Evolutionary conservation across 257 asterid species (phyloP), one percentile per base, ranked within the genome.

Genomic region (Parsonsia alboflavescens): DNA sequence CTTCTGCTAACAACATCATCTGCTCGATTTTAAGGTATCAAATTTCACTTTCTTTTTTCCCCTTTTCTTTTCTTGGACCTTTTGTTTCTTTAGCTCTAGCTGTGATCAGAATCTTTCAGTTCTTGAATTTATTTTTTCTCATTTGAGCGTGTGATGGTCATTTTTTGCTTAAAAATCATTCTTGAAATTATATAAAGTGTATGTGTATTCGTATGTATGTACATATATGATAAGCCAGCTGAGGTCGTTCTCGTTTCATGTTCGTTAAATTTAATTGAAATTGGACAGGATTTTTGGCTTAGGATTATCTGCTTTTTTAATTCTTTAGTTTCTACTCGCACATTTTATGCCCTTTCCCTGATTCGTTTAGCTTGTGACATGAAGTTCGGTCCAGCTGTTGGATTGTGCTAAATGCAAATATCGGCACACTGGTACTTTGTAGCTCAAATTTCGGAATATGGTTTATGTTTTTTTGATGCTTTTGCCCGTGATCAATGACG

Each of bases 11-110:
- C 45, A 15, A 7, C n/a, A 30, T 59, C 6, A 5, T 13, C 52
- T 52, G 39, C 39, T 71, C 75, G 12, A 54, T 21, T 71, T 26
- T 71, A 41, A 71, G 75, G 75, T 71, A 53, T 54, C 19, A 50
- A 30, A 36, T 13, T 50, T 52, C 12, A 19, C 28, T 19, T 17
- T 7, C 7, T 17, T 30, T 33, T 17, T 36, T 19, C 9, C 9
- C 6, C 42, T 7, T 15, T 33, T 33, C 24, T 16, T 12, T 30
- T 15, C 17, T 54, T n/a, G 11, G n/a, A 28, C 61, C 30, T 2
- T 54, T 30, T 15, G 8, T 24, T 61, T 16, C 36, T 53, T 61
- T 26, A 61, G 42, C 42, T 65, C 30, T 8, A 19, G 19, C 30
- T 65, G 26, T 39, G 70, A 36, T 65, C 50, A 64, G 9, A 64